Evolutionary conservation across 257 asterid genomes (phyloP).

Genomic region (Nicotiana sylvestris): DNA sequence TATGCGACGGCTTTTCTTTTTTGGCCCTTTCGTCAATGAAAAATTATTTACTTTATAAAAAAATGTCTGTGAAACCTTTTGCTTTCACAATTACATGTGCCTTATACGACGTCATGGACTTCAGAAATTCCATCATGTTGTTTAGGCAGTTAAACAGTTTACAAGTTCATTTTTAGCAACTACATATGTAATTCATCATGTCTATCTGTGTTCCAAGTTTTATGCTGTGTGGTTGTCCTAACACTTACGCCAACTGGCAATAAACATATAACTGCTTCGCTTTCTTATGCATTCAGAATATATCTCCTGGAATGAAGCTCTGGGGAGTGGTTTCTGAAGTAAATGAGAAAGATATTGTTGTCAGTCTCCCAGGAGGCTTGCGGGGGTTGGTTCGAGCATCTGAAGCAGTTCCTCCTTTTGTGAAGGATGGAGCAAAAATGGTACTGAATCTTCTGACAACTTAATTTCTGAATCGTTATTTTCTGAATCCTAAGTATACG

Average conservation of each 20-base stretch:
- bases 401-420: slow-evolving; percentile 70
- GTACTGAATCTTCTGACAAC: slow-evolving; percentile 25
- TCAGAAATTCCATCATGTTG: background rate
- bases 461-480: background rate
- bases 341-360: slow-evolving; percentile 80
- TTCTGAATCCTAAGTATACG: background rate
- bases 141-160: background rate
- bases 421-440: slow-evolving; percentile 32
- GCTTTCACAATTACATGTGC: background rate
- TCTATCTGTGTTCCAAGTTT: background rate
- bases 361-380: slow-evolving; percentile 94
- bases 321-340: slow-evolving; percentile 96
- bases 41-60: too few species aligned
- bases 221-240: background rate
- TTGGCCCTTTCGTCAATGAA: too few species aligned
- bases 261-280: background rate
- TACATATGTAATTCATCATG: background rate
- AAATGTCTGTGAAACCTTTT: background rate
- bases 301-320: slow-evolving; percentile 85
- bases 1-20: too few species aligned
- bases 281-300: slow-evolving; percentile 52
- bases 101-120: background rate
- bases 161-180: background rate
- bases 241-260: background rate
- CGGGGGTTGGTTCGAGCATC: slow-evolving; percentile 87